These are phyloP conservation scores for Lanzia echinophila DNA, from an alignment of 2,329 filamentous ascomycete species.

Conservation along the genomic window DNA sequence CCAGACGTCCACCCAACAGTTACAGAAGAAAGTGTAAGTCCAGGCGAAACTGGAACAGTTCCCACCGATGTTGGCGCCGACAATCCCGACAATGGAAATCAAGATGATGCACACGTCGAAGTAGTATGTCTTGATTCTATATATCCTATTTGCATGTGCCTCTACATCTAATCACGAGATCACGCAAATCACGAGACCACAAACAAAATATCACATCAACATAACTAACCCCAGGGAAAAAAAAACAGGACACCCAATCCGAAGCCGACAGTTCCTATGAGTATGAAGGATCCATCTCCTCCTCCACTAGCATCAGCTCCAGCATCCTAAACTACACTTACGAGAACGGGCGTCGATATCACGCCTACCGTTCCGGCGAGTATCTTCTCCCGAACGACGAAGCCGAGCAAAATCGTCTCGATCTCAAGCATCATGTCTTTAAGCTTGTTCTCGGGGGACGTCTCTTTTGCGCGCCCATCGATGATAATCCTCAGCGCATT, in stretches of 20 bases:
- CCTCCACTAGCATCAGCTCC: slow-evolving; percentile 14
- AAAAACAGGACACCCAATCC: slow-evolving; percentile 1
- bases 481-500: slow-evolving; percentile 40
- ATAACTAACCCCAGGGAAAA: neutral
- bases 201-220: neutral
- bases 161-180: neutral
- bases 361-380: slow-evolving; percentile 45
- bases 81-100: neutral
- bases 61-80: neutral
- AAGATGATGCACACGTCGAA: neutral
- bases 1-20: too few species aligned
- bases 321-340: slow-evolving; percentile 43
- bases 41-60: neutral
- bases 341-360: slow-evolving; percentile 54
- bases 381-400: slow-evolving; percentile 58
- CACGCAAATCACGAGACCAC: neutral
- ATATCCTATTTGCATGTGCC: neutral
- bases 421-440: slow-evolving; percentile 39
- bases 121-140: neutral
- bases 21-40: neutral
- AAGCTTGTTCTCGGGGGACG: slow-evolving; percentile 18
- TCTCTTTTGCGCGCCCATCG: slow-evolving; percentile 47
- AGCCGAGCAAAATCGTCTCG: slow-evolving; percentile 50
- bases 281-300: slow-evolving; percentile 12
- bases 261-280: slow-evolving; percentile 4